Conservation (phyloP, 495 filamentous ascomycete species). For the Penicillium lividum region DNA sequence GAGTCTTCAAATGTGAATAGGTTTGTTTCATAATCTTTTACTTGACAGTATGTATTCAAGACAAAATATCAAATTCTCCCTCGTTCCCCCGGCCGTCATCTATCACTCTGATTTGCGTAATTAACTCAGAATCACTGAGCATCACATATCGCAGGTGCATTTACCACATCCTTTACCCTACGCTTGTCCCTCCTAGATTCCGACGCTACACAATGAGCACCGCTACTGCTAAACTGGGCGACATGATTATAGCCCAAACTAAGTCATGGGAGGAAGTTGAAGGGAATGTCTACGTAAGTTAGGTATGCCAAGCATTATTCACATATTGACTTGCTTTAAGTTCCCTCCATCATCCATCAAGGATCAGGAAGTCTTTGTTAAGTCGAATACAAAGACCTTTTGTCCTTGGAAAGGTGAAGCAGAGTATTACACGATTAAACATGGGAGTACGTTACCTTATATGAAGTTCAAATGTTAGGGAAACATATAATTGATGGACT, state of each 20-base stretch:
- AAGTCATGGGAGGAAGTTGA: conserved; percentile 66
- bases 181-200: not conserved
- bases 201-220: conserved; percentile 36
- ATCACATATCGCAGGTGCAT: too few species aligned
- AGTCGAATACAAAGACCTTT: conserved; percentile 50
- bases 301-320: not conserved
- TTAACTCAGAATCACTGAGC: too few species aligned
- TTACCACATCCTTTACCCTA: too few species aligned
- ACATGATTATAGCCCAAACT: conserved; percentile 59
- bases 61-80: too few species aligned
- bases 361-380: conserved; percentile 47
- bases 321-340: conserved; percentile 24
- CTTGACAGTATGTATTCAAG: too few species aligned
- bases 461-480: not conserved
- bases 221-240: conserved; percentile 60
- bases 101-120: too few species aligned
- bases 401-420: conserved; percentile 74
- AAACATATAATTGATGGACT: not conserved
- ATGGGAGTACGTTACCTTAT: conserved; percentile 45
- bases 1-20: too few species aligned
- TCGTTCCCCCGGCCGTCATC: too few species aligned
- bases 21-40: too few species aligned
- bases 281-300: conserved; percentile 68
- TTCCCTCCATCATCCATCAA: conserved; percentile 39
- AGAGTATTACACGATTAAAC: conserved; percentile 64